phyloP scores from a whole-genome alignment of 1,284 basidiomycete genomes.

The Agaricales sp. region DNA sequence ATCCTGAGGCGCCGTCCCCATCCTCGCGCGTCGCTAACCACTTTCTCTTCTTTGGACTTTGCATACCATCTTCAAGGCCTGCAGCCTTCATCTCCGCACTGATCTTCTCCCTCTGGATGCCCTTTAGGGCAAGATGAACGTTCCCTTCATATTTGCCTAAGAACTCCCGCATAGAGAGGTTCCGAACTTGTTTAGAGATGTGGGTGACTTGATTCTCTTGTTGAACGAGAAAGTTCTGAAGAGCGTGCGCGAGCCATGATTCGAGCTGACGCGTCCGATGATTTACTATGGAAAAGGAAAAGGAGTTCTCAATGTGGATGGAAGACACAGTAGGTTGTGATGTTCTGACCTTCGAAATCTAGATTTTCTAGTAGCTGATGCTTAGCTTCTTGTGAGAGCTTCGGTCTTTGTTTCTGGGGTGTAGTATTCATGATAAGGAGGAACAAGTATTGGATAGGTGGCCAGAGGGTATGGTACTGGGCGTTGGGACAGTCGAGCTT shows the following conservation, averaged over 20 bases:
- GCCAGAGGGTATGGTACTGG: conserved; percentile 30
- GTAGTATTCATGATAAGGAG: not conserved
- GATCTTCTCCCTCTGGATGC: conserved; percentile 47
- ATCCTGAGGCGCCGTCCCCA: conserved; percentile 29
- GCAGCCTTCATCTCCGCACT: conserved; percentile 34
- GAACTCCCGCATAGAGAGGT: conserved; percentile 66
- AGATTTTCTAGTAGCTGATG: conserved; percentile 63
- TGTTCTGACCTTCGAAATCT: conserved; percentile 62
- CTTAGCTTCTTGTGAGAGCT: conserved; percentile 47
- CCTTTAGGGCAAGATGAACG: conserved; percentile 55
- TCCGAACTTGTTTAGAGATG: conserved; percentile 63
- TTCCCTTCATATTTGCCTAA: conserved; percentile 67
- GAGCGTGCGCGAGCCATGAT: conserved; percentile 57
- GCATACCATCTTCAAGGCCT: conserved; percentile 37
- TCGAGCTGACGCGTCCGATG: conserved; percentile 61
- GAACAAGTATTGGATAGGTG: not conserved
- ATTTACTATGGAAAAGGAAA: conserved; percentile 35
- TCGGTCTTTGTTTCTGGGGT: not conserved
- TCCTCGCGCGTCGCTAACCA: conserved; percentile 54
- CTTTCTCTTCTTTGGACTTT: conserved; percentile 59
- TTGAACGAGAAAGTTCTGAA: conserved; percentile 59
- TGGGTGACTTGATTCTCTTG: conserved; percentile 65
- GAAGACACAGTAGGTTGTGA: conserved; percentile 9
- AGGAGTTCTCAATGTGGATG: conserved; percentile 3
- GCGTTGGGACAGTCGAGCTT: too few relatives aligned